Conservation (phyloP, 2,329 filamentous ascomycete genomes). For the Acrocalymma vagum region DNA sequence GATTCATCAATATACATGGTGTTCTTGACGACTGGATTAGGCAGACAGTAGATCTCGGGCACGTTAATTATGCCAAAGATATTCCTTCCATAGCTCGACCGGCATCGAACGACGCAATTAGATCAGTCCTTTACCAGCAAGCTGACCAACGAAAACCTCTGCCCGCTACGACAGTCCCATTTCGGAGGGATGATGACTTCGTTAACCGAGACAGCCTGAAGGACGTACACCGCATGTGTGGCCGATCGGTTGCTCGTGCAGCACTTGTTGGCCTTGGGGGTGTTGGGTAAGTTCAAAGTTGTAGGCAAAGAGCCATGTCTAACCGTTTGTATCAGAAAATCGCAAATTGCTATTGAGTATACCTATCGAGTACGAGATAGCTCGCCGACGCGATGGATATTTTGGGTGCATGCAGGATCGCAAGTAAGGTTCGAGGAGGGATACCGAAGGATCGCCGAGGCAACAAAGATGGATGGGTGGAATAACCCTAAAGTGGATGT, state of each 20-base stretch:
- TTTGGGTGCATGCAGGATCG: constrained; percentile 24
- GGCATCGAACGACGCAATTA: no score
- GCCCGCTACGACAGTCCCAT: constrained; percentile 36
- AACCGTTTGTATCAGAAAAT: constrained; percentile 18
- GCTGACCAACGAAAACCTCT: constrained; percentile 8
- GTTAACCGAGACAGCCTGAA: constrained; percentile 22
- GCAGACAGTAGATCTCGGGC: no score
- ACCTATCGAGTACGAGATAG: constrained; percentile 10
- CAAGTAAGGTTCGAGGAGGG: constrained; percentile 14
- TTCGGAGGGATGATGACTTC: constrained; percentile 30
- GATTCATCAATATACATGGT: no score
- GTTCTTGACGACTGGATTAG: no score
- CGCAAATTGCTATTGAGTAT: constrained; percentile 28
- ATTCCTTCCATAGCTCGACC: no score
- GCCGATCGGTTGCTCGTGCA: constrained; percentile 20
- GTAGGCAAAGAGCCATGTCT: constrained; percentile 1
- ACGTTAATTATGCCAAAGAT: no score
- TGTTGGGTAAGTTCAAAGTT: constrained; percentile 21
- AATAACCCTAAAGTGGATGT: constrained; percentile 17
- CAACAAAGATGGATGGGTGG: constrained; percentile 10
- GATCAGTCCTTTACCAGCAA: no score
- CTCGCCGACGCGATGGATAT: constrained; percentile 18
- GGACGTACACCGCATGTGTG: constrained; percentile 10
- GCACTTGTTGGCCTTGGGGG: constrained; percentile 34
- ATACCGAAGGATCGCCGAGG: constrained; percentile 22